Evolutionary conservation across 2,329 filamentous ascomycete species (phyloP), one percentile per base, ranked within the genome.

Genomic region (Claviceps monticola): DNA sequence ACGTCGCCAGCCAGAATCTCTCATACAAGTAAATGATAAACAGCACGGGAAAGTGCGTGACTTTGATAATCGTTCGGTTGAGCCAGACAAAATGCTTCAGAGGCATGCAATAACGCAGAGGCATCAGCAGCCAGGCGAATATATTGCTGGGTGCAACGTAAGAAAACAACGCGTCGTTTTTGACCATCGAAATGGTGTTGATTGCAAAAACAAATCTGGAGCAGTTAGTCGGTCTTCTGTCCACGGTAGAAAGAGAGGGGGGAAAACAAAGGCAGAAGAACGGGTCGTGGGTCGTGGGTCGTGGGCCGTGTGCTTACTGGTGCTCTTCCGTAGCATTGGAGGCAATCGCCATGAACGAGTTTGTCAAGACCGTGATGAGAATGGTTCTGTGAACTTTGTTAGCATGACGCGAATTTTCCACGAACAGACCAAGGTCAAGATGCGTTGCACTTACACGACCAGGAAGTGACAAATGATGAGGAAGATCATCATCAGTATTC

Each of bases 151-250:
- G 91, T 1, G 91, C 86, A 55, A 96, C 80, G 64, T 96, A 96
- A 3, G 88, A 94, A 71, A 97, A 97, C 0, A 96, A 73, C 0
- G 89, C 86, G 64, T 97, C 91, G n/a, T 93, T 95, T 67, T 96
- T 97, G 57, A 96, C 91, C 87, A 95, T 94, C 4, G 88, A 94
- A 48, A 96, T 95, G 4, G 91, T 94, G 63, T 96, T 97, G 65
- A 97, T 89, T 0, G 91, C 91, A 62, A 97, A 96, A 2, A 96
- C 70, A 63, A 95, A 96, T 54, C 75, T 79, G 55, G 59, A 39
- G 5, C 16, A 7, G 51, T 36, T 7, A 36, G 17, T 34, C 16
- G 48, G 62, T 37, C 59, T 55, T 44, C 38, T 13, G 5, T 29
- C 19, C 19, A 29, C 41, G 11, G 4, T 14, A 13, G 8, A 21